phyloP scores from a whole-genome alignment of 2,329 filamentous ascomycete genomes.

The Alternaria viburni region DNA sequence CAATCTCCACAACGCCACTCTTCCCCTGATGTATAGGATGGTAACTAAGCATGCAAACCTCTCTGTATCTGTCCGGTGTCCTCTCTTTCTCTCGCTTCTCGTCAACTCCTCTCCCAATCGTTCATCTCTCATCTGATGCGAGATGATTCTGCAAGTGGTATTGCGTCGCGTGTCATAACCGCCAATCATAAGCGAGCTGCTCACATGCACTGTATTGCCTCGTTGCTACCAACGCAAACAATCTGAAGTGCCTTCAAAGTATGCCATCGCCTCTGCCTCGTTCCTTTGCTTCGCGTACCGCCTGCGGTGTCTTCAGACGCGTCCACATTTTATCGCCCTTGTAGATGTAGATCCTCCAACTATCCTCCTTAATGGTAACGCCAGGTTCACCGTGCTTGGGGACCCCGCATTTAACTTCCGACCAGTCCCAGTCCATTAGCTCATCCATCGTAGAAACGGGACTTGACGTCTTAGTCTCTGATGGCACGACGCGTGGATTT shows the following conservation, averaged over 20 bases:
- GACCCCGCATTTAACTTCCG: neutral
- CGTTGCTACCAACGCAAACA: neutral
- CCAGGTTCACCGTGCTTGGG: neutral
- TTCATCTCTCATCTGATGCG: neutral
- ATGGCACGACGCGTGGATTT: neutral
- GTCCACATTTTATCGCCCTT: neutral
- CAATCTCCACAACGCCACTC: neutral
- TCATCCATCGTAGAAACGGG: neutral
- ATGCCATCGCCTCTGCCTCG: neutral
- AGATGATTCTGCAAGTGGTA: neutral
- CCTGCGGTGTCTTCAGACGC: conserved; percentile 9
- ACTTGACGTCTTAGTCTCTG: neutral
- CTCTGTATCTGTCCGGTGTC: neutral
- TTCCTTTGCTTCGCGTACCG: neutral
- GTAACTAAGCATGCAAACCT: neutral
- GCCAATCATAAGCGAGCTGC: neutral
- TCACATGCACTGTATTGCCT: neutral
- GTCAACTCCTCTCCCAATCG: neutral
- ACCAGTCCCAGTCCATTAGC: conserved; percentile 1
- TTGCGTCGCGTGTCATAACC: neutral
- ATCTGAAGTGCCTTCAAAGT: neutral
- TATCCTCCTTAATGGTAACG: conserved; percentile 2
- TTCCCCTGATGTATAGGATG: neutral
- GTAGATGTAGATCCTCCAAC: neutral
- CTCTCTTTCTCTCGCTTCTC: neutral